Conservation (phyloP, 306 rosid species). For the Mimosa pudica region DNA sequence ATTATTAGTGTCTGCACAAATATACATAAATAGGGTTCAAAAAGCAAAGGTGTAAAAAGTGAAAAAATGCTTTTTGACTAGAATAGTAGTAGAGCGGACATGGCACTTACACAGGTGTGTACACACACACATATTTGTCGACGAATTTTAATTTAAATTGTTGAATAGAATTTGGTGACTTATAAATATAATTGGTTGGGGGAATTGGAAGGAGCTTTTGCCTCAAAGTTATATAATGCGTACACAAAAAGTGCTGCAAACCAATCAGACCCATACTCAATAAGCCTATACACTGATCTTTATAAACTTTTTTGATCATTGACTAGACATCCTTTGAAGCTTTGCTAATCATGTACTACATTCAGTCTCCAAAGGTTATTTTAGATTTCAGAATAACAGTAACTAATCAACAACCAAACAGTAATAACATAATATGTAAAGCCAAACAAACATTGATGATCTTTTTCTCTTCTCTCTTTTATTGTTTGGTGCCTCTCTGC, state of each 20-base stretch:
- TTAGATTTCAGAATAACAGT: slow-evolving; percentile 38
- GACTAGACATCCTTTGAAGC: slow-evolving; percentile 19
- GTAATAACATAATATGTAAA: slow-evolving; percentile 4
- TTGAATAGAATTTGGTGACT: slow-evolving; percentile 35
- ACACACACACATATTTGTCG: not conserved
- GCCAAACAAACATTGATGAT: slow-evolving; percentile 18
- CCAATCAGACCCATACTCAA: slow-evolving; percentile 42
- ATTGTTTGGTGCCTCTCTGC: not conserved
- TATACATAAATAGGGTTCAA: slow-evolving; percentile 30
- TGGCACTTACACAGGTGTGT: slow-evolving; percentile 3
- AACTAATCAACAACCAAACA: slow-evolving; percentile 25
- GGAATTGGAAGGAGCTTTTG: slow-evolving; percentile 36
- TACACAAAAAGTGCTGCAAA: slow-evolving; percentile 35
- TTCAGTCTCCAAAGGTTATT: slow-evolving; percentile 11
- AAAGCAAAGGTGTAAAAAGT: slow-evolving; percentile 49
- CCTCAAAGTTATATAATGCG: slow-evolving; percentile 53
- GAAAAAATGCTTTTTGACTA: slow-evolving; percentile 59
- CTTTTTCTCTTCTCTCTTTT: not conserved
- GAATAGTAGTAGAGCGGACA: slow-evolving; percentile 46
- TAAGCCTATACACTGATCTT: not conserved
- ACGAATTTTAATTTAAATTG: slow-evolving; percentile 38
- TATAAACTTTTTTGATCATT: slow-evolving; percentile 4
- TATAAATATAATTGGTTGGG: not conserved
- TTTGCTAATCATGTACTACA: slow-evolving; percentile 1
- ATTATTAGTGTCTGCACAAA: not conserved